Evolutionary conservation across 352 stramenopile species (phyloP), one percentile per base, ranked within the genome.

Genomic region (Globisporangium camurandrum): DNA sequence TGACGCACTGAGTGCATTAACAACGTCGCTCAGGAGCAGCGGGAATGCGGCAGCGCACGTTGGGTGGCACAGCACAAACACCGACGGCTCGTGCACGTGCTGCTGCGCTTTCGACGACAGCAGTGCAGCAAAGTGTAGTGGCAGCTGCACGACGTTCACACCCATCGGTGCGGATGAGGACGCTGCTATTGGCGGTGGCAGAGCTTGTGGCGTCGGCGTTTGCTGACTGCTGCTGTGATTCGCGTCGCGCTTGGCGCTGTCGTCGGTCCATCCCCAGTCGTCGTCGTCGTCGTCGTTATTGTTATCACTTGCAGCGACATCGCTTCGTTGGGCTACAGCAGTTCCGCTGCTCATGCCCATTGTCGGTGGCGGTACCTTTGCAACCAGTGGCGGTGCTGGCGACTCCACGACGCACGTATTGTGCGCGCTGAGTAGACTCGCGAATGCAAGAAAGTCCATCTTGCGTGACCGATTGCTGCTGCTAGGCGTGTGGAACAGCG

Each of bases 1-100:
- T 12, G 22, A 20, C 2, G 17, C 28, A 40, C 37, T 38, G 3
- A 12, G 8, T 34, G 40, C 26, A 9, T 14, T 53, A 14, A 63
- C 30, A 24, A 84, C 66, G 42, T 85, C 72, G 39, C 73, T 76
- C 33, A 86, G 56, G 46, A 91, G 57, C 31, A 91, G 59, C 38
- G 80, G 80, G 59, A 88, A 91, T 26, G 75, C 76, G 8, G 69
- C 57, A 23, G 80, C 72, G 38, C 80, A 91, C 6, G 70, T 63
- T 19, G 80, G 69, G 49, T 88, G 73, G 11, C 66, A 74, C 22
- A 91, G 51, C 46, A 88, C 75, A 62, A 91, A 88, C 48, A 91
- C 54, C 27, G 76, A 86, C 9, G 76, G 76, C 54, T 86, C 72
- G 4, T 57, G 47, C 46, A 39, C 51, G 16, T 47, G 56, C 11